Evolutionary conservation across 345 rosid genomes (phyloP), one percentile per base, ranked within the genome.

Genomic region (Erysimum cheiranthoides): DNA sequence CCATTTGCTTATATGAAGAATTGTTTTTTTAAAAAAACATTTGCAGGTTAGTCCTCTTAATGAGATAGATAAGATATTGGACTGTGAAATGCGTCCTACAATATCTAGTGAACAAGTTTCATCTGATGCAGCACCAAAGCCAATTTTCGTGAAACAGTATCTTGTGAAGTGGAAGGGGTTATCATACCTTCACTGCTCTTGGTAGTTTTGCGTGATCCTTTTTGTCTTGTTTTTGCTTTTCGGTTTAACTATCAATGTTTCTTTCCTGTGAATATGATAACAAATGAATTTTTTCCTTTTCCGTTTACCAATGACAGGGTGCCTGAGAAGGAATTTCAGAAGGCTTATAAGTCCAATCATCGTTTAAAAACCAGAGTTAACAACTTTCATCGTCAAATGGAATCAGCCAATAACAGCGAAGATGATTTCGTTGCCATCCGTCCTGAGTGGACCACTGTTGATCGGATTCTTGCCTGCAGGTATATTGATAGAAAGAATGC

Each of bases 121-220:
- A 70, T 86, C 96, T 6, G 84, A 76, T 54, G 75, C 83, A 63
- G 87, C 89, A 30, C 79, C 92, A 40, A 87, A 93, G 83, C 96
- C 84, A 83, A 80, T 91, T 65, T 87, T 79, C 81, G 97, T 88
- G 36, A 96, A 93, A 75, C 99, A 96, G 71, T 96, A 96, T 87
- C 98, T 93, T 73, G 95, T 96, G 36, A 96, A 96, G 82, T 96
- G 99, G 99, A 96, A 96, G 78, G 98, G 98, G 25, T 81, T 93
- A 67, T 96, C 98, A 65, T 96, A 89, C 86, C 93, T 96, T 56
- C 99, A 96, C 68, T 96, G 98, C 79, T 86, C 90, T 80, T 91
- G 99, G 99, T 96, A 87, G 69, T 75, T 74, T 71, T 66, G 25
- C 36, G 2, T 66, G 17, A 21, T 21, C 25, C 25, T 21, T 21